Percentiles rank a stretch among this genome's conserved stretches.
phyloP scores from a whole-genome alignment of 2,329 filamentous ascomycete species.

The Fusarium sp. region DNA sequence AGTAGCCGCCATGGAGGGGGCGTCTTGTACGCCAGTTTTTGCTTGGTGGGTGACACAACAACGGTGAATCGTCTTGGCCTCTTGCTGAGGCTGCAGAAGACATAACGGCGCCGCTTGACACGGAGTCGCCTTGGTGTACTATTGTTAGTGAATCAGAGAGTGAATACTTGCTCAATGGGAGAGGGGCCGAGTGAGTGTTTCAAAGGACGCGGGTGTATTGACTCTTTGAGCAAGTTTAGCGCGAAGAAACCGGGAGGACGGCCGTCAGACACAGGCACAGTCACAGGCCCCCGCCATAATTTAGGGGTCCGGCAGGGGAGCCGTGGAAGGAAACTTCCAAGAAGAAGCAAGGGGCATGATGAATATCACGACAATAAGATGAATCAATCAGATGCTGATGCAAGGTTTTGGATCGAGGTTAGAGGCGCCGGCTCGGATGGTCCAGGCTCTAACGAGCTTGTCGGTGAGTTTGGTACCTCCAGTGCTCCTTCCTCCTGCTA shows the following conservation, averaged over 20 bases:
- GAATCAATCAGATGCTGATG: neutral
- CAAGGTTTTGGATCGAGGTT: neutral
- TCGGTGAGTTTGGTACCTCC: neutral
- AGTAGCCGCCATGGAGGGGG: slow-evolving; percentile 16
- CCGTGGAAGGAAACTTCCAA: slow-evolving; percentile 2
- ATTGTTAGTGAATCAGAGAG: neutral
- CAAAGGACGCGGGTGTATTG: slow-evolving; percentile 29
- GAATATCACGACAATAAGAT: slow-evolving; percentile 10
- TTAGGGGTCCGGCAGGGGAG: slow-evolving; percentile 34
- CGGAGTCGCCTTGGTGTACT: neutral
- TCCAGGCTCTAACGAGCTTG: neutral
- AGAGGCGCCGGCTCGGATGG: neutral
- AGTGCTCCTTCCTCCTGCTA: neutral
- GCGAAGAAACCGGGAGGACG: slow-evolving; percentile 27
- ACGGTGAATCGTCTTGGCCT: slow-evolving; percentile 8
- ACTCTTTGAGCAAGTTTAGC: slow-evolving; percentile 36
- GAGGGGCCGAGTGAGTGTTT: slow-evolving; percentile 26
- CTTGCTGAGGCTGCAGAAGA: neutral
- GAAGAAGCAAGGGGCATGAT: slow-evolving; percentile 4
- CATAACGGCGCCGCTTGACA: neutral
- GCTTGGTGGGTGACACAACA: slow-evolving; percentile 19
- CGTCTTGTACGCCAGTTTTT: neutral
- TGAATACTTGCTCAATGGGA: neutral
- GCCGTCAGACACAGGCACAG: slow-evolving; percentile 14
- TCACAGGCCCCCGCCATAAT: slow-evolving; percentile 4